phyloP scores from a whole-genome alignment of 768 basidiomycete genomes.

The Chiua virens region DNA sequence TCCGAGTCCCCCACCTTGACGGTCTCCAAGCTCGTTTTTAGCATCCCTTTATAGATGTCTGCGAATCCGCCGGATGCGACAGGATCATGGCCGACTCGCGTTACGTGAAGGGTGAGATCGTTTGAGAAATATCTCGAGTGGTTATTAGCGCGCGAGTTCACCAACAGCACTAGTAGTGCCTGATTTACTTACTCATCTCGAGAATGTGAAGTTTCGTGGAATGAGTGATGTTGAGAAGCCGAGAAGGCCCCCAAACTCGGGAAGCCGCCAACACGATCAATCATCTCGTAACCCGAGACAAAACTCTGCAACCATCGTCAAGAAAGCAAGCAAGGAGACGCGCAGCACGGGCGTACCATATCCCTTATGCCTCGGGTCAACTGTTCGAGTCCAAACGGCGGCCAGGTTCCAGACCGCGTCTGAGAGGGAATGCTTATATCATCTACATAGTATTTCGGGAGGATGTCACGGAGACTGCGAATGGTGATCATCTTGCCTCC shows the following conservation, averaged over 20 bases:
- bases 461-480: conserved; percentile 2
- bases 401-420: not conserved
- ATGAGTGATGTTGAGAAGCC: not conserved
- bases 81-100: conserved; percentile 11
- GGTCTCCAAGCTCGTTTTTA: conserved; percentile 5
- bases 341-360: too few relatives aligned
- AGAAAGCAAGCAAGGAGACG: not conserved
- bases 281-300: too few relatives aligned
- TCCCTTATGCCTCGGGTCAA: too few relatives aligned
- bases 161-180: conserved; percentile 3
- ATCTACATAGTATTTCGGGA: not conserved
- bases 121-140: not conserved
- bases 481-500: not conserved
- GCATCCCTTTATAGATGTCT: conserved; percentile 16
- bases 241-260: not conserved
- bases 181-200: conserved; percentile 1
- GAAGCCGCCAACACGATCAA: not conserved
- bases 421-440: not conserved
- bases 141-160: not conserved
- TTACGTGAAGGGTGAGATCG: conserved; percentile 8
- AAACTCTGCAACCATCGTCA: too few relatives aligned
- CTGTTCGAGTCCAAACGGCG: not conserved
- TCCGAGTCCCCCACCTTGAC: not conserved
- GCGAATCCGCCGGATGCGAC: conserved; percentile 16
- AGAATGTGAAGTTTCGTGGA: not conserved